Base-by-base conservation (phyloP, 2,329 filamentous ascomycete genomes). In the Atkinsonella texensis region DNA sequence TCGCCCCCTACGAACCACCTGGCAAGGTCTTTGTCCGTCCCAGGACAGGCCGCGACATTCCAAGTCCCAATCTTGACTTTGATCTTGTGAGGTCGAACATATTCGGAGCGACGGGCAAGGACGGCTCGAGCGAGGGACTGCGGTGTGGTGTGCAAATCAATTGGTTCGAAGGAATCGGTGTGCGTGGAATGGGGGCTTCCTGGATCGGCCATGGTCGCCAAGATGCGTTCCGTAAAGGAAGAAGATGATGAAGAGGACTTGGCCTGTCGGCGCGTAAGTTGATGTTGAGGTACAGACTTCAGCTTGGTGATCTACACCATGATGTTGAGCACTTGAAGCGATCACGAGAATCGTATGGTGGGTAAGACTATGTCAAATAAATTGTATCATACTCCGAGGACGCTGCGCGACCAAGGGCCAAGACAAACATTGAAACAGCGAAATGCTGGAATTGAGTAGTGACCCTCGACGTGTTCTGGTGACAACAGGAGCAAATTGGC, bases 21-120 rank as follows among this genome's bases (percentile, higher is more conserved):
- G 8, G 81, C 85, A 5, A 98, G 71, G 63, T 97, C 93, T 58
- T 88, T 87, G 66, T 95, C 89, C 0, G 89, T 89, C 23, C 87
- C 89, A 12, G 87, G 81, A 57, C 86, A 83, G 1, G 85, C 83
- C 4, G 89, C 93, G 15, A 95, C 88, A 68, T 98, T 98, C 93
- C 93, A 98, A 0, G 87, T 85, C 42, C 91, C 93, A 49, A 98
- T 77, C 69, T 96, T 96, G 67, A 98, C 79, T 57, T 83, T 84
- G 59, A 95, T 80, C 48, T 78, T 78, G 64, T 83, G 83, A 43
- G 83, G 79, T 39, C 83, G 80, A 28, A 85, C 84, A 65, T 90
- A 98, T 65, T 97, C 90, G 47, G 79, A 71, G 60, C 83, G 80
- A 50, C 93, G 80, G 40, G 85, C 82, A 62, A 84, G 79, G 40